Percentiles rank a stretch among this genome's conserved stretches.
Evolutionary conservation across 2,329 filamentous ascomycete species (phyloP).

Genomic region (Penicillium corylophilum): DNA sequence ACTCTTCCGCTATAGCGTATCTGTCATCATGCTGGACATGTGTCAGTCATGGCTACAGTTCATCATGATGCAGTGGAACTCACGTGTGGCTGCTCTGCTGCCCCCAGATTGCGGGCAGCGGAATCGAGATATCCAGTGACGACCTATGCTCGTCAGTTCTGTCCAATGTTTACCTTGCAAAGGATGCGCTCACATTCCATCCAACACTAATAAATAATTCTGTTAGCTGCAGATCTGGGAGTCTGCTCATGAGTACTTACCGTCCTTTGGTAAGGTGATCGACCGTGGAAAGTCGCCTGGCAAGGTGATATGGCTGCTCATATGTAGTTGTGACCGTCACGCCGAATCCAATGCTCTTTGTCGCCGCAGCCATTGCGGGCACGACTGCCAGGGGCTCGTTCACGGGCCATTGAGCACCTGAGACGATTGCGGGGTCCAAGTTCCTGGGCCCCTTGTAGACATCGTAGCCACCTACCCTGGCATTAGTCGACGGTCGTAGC

Average conservation of each 20-base stretch:
- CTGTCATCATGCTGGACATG: constrained; percentile 59
- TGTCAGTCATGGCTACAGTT: constrained; percentile 1
- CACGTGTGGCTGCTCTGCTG: constrained; percentile 52
- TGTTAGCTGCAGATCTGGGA: background rate
- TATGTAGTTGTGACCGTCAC: constrained; percentile 68
- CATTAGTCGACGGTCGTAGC: constrained; percentile 7
- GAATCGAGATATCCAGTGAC: constrained; percentile 69
- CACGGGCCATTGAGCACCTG: constrained; percentile 69
- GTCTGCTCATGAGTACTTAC: constrained; percentile 23
- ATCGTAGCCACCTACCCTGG: constrained; percentile 59
- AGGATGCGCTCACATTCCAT: constrained; percentile 50
- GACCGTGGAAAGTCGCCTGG: constrained; percentile 63
- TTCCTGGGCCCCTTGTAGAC: constrained; percentile 64
- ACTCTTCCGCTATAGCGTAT: constrained; percentile 65
- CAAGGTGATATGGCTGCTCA: constrained; percentile 67
- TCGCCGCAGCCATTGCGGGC: constrained; percentile 67
- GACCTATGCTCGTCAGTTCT: constrained; percentile 42
- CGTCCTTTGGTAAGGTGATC: constrained; percentile 67
- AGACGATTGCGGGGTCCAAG: constrained; percentile 59
- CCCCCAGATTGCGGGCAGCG: constrained; percentile 63
- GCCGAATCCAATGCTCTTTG: constrained; percentile 66
- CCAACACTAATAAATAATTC: constrained; percentile 45
- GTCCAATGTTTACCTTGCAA: background rate
- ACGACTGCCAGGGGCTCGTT: constrained; percentile 66
- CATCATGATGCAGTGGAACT: background rate